phyloP scores from a whole-genome alignment of 371 early-diverging fungal species.

The Circinella minor region DNA sequence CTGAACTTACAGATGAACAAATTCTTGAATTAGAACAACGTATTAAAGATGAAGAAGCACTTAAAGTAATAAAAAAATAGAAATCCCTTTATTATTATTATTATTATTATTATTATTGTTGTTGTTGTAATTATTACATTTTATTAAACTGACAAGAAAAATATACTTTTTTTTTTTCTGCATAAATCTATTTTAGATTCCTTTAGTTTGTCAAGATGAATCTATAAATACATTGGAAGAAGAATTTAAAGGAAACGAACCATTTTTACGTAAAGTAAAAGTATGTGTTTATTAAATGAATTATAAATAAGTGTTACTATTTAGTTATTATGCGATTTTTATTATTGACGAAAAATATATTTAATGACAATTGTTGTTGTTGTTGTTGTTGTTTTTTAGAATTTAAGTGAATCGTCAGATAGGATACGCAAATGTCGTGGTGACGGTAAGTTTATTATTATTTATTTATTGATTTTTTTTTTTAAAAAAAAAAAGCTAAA shows the following conservation, averaged over 20 bases:
- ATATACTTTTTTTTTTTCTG: neutral
- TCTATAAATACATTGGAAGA: constrained; percentile 52
- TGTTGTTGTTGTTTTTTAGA: constrained; percentile 45
- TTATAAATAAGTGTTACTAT: neutral
- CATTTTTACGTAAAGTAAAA: constrained; percentile 60
- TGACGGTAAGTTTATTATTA: constrained; percentile 55
- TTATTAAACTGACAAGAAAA: neutral
- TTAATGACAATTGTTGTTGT: too few relatives aligned
- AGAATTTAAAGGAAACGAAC: constrained; percentile 62
- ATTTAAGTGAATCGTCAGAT: constrained; percentile 51
- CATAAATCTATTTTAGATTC: constrained; percentile 30
- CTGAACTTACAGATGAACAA: constrained; percentile 63
- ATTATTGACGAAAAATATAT: too few relatives aligned
- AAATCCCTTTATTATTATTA: neutral
- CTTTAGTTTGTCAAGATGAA: constrained; percentile 60
- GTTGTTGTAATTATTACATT: neutral
- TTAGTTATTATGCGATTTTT: too few relatives aligned
- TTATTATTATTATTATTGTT: neutral
- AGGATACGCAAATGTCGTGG: constrained; percentile 70
- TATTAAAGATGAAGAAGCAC: constrained; percentile 67
- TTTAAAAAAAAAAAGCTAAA: neutral
- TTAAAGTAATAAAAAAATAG: constrained; percentile 32
- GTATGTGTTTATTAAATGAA: constrained; percentile 30
- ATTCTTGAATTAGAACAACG: constrained; percentile 65
- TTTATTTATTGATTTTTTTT: neutral